Evolutionary conservation across 2,329 filamentous ascomycete genomes (phyloP).

Genomic region (Nemania sp.): DNA sequence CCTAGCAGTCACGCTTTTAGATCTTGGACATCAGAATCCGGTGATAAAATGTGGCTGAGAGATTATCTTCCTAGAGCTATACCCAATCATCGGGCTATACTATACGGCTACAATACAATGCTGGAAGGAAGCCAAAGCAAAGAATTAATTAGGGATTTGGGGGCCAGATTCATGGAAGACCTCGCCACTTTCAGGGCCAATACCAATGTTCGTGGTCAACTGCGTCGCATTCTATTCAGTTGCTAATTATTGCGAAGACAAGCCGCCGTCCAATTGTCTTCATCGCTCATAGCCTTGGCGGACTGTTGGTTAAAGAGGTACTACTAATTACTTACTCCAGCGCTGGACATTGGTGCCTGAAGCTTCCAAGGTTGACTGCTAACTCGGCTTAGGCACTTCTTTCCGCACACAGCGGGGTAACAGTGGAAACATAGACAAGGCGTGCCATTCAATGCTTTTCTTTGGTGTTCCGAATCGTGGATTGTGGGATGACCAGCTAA

Average conservation of each 20-base stretch:
- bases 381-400: neutral
- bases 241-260: constrained; percentile 13
- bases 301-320: constrained; percentile 38
- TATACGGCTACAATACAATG: constrained; percentile 41
- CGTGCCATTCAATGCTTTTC: constrained; percentile 34
- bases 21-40: constrained; percentile 36
- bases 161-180: neutral
- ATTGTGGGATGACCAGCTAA: constrained; percentile 30
- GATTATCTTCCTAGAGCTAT: constrained; percentile 37
- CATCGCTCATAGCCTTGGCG: constrained; percentile 37
- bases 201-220: neutral
- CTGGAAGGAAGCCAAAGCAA: constrained; percentile 31
- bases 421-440: constrained; percentile 21
- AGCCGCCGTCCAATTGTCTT: constrained; percentile 31
- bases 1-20: constrained; percentile 39
- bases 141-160: constrained; percentile 4
- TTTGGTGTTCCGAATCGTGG: constrained; percentile 40
- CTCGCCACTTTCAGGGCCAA: neutral
- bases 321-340: neutral
- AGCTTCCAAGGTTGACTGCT: neutral
- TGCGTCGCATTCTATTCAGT: neutral
- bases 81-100: constrained; percentile 32
- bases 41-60: constrained; percentile 38
- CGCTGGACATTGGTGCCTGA: no score
- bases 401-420: neutral